Evolutionary conservation across 73 alveolate genomes (phyloP), one percentile per base, ranked within the genome.

Genomic region (Paramecium octaurelia): DNA sequence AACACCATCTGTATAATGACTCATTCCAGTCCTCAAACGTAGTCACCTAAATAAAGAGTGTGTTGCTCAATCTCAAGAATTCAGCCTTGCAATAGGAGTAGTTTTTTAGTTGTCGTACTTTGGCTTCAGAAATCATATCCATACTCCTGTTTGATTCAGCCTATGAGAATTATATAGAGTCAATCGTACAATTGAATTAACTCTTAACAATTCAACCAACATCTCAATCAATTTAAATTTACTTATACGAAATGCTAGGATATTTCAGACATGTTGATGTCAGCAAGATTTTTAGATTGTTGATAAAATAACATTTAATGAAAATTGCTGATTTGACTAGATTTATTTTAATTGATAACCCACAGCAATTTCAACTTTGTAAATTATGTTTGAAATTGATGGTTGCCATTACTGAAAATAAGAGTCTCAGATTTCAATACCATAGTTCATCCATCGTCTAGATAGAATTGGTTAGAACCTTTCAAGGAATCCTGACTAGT

Each of bases 231-330:
- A 80, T 80, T 12, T 8, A 40, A 20, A 80, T 80, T 0, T 80
- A 80, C 46, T 14, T 80, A 40, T 80, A 42, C 46, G 91, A 80
- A 48, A 80, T 80, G 91, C 21, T 80, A 80, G 91, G 91, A 0
- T 80, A 80, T 80, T 80, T 80, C 16, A 80, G 23, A 80, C 57
- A 80, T 80, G 91, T 80, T n/a, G 91, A 80, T 48, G 50, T 80
- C 0, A 80, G 91, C 16, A 80, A 46, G 34, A 80, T 80, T 43
- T 80, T 80, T 24, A 80, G 91, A 80, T 46, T 80, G 23, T 23
- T 80, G 8, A 80, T 80, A 4, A 80, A 80, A 80, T 80, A 80
- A 24, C 91, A 80, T 42, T 46, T 31, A 9, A 8, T 24, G 7
- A 80, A 80, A 8, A 23, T 80, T 8, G 34, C 43, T 44, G 91